Evolutionary conservation across 1,139 yeast species (phyloP), one percentile per base, ranked within the genome.

Genomic region (Yamadazyma dushanensis): DNA sequence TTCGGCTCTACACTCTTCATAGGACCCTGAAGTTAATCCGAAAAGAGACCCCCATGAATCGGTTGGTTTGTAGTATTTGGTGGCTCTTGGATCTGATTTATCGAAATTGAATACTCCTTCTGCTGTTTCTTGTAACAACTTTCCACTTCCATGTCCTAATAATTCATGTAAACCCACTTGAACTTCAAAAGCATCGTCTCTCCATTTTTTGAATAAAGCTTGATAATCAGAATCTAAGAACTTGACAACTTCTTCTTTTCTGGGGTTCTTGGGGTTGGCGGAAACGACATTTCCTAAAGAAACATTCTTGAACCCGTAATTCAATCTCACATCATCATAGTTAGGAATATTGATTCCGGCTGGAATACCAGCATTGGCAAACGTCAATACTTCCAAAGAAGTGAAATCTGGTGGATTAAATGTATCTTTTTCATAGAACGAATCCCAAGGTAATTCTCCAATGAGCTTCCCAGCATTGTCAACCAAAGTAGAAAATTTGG

Each of bases 311-410:
- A 88, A 88, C 1, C 96, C 96, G 53, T 80, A 63, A 44, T 80
- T 84, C 54, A 85, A 70, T 54, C 96, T 73, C 35, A 87, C 89
- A 51, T 86, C 95, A 57, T 87, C 96, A 59, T 88, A 88, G 61
- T 88, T 88, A 41, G 96, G 96, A 48, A 88, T 84, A 55, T 88
- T 88, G 57, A 88, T 88, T 38, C 96, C 96, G 0, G 95, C 95
- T 16, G 96, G 96, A 40, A 85, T 77, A 36, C 96, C 96, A 23
- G 90, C 78, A 3, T 94, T 92, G 1, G 95, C 87, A 70, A 87
- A 87, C 0, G 96, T 84, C 54, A 88, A 68, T 3, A 88, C 96
- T 61, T 88, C 96, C 51, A 88, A 70, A 1, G 95, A 85, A 2
- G 95, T 85, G 59, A 88, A 88, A 59, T 88, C 96, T 21, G 96